These are phyloP conservation scores for Cryptococcus sp. DNA, from an alignment of 1,284 basidiomycete species.

Conservation along the genomic window DNA sequence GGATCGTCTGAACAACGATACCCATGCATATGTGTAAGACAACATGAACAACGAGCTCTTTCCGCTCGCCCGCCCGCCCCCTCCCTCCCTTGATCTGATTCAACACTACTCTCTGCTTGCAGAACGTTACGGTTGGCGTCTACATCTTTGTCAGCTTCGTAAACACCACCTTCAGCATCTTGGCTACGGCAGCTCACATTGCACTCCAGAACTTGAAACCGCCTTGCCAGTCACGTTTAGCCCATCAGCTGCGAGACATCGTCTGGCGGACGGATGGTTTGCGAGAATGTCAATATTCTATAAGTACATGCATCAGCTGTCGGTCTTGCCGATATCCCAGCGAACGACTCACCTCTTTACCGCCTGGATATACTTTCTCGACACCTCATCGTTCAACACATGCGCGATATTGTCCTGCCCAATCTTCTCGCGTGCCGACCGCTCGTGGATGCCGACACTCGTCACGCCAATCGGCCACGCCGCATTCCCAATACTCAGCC, in stretches of 20 bases:
- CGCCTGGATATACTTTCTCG: constrained; percentile 97
- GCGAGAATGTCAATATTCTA: constrained; percentile 89
- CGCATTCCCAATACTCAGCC: constrained; percentile 95
- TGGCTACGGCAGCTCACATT: too few relatives aligned
- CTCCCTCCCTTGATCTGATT: too few relatives aligned
- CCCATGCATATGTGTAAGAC: too few relatives aligned
- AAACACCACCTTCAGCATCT: too few relatives aligned
- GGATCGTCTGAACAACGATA: too few relatives aligned
- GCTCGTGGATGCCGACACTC: constrained; percentile 98
- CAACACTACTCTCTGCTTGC: too few relatives aligned
- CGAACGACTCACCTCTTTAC: constrained; percentile 69
- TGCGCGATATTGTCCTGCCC: constrained; percentile 95
- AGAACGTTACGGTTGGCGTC: too few relatives aligned
- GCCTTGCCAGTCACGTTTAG: constrained; percentile 39
- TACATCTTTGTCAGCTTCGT: too few relatives aligned
- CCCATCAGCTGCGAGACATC: constrained; percentile 91
- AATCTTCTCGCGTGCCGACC: constrained; percentile 95
- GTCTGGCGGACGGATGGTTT: constrained; percentile 87
- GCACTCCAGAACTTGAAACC: too few relatives aligned
- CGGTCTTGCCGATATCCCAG: constrained; percentile 1
- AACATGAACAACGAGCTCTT: too few relatives aligned
- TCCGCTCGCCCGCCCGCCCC: too few relatives aligned
- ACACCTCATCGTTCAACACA: constrained; percentile 97
- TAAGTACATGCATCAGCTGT: neutral
- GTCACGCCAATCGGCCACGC: constrained; percentile 99